Conservation (phyloP, 306 rosid genomes). For the Coriaria nepalensis region DNA sequence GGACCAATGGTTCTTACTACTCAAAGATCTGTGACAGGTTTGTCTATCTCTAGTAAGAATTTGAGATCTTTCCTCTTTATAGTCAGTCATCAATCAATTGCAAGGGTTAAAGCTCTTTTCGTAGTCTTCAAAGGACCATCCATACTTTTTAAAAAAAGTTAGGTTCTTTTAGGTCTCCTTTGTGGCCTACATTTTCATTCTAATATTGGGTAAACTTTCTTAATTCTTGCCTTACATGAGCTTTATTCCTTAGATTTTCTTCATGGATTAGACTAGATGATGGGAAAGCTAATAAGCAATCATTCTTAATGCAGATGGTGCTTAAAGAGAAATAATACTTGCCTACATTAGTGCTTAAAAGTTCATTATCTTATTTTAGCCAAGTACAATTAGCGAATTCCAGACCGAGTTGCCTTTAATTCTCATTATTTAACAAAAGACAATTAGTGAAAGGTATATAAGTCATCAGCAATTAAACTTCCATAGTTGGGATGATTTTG, state of each 20-base stretch:
- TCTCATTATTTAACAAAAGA: too few relatives aligned
- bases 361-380: too few relatives aligned
- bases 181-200: constrained; percentile 62
- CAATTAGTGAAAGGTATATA: too few relatives aligned
- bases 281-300: constrained; percentile 31
- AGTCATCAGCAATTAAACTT: too few relatives aligned
- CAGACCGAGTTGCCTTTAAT: too few relatives aligned
- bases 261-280: constrained; percentile 22
- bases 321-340: too few relatives aligned
- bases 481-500: too few relatives aligned
- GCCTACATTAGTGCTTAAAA: too few relatives aligned
- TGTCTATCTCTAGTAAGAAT: constrained; percentile 22
- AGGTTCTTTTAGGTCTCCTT: constrained; percentile 53
- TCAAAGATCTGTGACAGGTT: constrained; percentile 8
- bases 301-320: too few relatives aligned
- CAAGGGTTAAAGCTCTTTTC: constrained; percentile 17
- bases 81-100: constrained; percentile 33
- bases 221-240: constrained; percentile 31
- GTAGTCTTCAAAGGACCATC: constrained; percentile 31
- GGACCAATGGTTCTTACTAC: background rate
- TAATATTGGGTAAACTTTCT: constrained; percentile 40
- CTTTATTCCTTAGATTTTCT: constrained; percentile 20
- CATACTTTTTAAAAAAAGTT: constrained; percentile 17
- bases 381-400: too few relatives aligned
- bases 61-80: constrained; percentile 34